These are phyloP conservation scores for Excoecaria agallocha DNA, from an alignment of 345 rosid species.

Conservation along the genomic window DNA sequence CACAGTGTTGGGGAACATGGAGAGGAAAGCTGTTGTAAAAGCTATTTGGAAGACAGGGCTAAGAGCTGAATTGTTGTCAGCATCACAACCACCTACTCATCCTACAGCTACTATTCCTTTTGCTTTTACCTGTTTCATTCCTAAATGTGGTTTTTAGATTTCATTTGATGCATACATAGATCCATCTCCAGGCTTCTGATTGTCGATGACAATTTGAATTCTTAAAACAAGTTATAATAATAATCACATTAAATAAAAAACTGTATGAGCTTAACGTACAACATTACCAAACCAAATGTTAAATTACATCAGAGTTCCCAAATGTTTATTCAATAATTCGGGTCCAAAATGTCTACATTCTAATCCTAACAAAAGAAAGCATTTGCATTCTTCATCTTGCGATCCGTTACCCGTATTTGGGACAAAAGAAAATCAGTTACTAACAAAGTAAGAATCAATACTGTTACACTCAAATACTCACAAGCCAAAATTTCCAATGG, in stretches of 20 bases:
- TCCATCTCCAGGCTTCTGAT: too few species aligned
- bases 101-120: constrained; percentile 25
- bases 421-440: not conserved
- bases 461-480: constrained; percentile 14
- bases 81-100: not conserved
- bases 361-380: constrained; percentile 1
- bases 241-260: too few species aligned
- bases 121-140: constrained; percentile 35
- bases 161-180: too few species aligned
- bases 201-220: too few species aligned
- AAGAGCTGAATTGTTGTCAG: constrained; percentile 22
- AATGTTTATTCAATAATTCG: not conserved
- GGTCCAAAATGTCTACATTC: not conserved
- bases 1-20: constrained; percentile 33
- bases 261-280: too few species aligned
- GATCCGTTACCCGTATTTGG: constrained; percentile 14
- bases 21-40: constrained; percentile 16
- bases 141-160: constrained; percentile 20
- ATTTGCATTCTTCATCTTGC: constrained; percentile 14
- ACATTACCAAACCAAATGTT: not conserved
- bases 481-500: not conserved
- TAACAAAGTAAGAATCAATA: constrained; percentile 13
- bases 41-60: constrained; percentile 34
- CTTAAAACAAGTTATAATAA: too few species aligned
- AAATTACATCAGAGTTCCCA: not conserved